Conservation (phyloP, 495 filamentous ascomycete genomes). For the Astrothelium macrocarpum region DNA sequence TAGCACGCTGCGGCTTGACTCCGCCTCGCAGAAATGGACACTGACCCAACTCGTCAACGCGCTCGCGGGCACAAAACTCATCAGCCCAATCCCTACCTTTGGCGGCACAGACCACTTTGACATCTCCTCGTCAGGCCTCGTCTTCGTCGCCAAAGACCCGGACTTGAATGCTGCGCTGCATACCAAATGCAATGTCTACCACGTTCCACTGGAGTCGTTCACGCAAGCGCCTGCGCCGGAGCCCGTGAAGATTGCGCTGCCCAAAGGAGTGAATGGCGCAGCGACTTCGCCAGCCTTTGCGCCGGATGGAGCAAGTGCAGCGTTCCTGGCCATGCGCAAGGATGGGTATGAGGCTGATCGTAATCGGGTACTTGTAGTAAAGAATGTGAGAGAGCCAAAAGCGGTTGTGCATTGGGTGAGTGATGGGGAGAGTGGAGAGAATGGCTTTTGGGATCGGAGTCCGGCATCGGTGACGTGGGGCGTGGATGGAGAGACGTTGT, state of each 20-base stretch:
- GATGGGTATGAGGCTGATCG: constrained; percentile 88
- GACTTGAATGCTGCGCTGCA: constrained; percentile 64
- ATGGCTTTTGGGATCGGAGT: constrained; percentile 10
- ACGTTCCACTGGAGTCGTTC: constrained; percentile 53
- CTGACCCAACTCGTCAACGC: constrained; percentile 47
- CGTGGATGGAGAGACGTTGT: background rate
- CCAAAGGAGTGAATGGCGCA: constrained; percentile 53
- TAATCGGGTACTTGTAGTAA: constrained; percentile 60
- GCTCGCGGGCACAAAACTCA: constrained; percentile 46
- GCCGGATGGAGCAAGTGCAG: constrained; percentile 59
- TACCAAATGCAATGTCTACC: constrained; percentile 72
- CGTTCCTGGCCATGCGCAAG: constrained; percentile 54
- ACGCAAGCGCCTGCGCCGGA: constrained; percentile 21
- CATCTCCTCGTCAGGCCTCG: constrained; percentile 47
- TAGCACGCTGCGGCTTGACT: constrained; percentile 31
- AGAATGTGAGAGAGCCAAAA: constrained; percentile 34
- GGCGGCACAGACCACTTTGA: constrained; percentile 52
- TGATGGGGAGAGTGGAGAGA: constrained; percentile 20
- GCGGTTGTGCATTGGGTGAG: constrained; percentile 48
- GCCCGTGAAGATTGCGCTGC: constrained; percentile 38
- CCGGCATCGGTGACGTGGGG: background rate
- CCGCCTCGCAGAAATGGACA: constrained; percentile 27
- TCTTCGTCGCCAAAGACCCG: constrained; percentile 82
- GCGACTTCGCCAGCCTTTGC: constrained; percentile 67
- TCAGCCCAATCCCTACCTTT: constrained; percentile 53